phyloP scores from a whole-genome alignment of 2,329 filamentous ascomycete genomes.

The Fusarium mundagurra region DNA sequence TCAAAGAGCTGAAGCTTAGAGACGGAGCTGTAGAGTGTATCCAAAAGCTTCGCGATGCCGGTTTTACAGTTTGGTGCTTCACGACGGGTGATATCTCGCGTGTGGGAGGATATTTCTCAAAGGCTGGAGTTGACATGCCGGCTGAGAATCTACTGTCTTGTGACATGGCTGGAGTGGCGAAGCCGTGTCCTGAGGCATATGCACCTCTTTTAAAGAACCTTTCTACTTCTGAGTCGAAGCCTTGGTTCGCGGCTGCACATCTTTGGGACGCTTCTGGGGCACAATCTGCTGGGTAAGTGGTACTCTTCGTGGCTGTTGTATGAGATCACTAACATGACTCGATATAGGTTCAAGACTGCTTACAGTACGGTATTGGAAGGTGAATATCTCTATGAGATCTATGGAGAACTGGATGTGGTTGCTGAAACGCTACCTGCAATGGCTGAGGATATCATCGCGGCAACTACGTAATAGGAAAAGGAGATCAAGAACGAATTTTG shows the following conservation, averaged over 20 bases:
- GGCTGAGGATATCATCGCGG: background rate
- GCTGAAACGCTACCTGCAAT: background rate
- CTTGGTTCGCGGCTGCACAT: background rate
- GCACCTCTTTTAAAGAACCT: background rate
- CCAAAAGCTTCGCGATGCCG: background rate
- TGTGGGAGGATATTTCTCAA: background rate
- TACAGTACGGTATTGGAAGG: background rate
- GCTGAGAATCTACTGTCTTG: background rate
- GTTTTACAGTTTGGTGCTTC: background rate
- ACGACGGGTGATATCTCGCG: background rate
- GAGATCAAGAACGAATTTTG: too few species aligned
- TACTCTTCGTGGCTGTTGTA: background rate
- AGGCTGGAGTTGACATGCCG: background rate
- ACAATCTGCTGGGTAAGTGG: background rate
- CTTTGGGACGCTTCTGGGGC: background rate
- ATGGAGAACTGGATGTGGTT: background rate
- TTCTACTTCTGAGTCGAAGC: background rate
- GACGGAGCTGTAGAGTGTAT: background rate
- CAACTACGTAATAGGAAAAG: too few species aligned
- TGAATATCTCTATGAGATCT: background rate
- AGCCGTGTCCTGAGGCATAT: background rate
- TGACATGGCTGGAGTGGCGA: background rate
- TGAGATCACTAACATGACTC: background rate
- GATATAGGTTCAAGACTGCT: background rate
- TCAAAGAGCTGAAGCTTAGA: background rate